A percentile compares a stretch with the other conserved stretches of the same genome.
These are phyloP conservation scores for Chimonanthus salicifolius DNA, from an alignment of 164 flowering plant species.

Conservation along the genomic window DNA sequence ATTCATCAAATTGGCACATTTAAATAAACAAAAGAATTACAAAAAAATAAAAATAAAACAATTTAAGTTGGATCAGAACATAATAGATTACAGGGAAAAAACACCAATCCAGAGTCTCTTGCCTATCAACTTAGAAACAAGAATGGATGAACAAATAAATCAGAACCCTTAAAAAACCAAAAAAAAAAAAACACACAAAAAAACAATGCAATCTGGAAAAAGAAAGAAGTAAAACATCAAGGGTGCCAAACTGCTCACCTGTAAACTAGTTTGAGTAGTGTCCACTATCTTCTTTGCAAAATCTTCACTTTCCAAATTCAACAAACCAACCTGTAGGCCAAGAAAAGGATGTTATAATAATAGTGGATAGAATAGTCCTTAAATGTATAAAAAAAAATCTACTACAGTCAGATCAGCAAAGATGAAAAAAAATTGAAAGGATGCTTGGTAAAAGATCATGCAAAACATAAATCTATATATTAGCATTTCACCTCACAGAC, in stretches of 20 bases:
- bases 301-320: conserved; percentile 87
- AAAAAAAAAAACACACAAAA: not conserved
- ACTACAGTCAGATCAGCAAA: not conserved
- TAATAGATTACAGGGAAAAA: too few species aligned
- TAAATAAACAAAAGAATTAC: too few species aligned
- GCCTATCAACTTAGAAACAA: not conserved
- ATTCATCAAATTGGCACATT: too few species aligned
- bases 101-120: not conserved
- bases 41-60: too few species aligned
- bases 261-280: conserved; percentile 52
- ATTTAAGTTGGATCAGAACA: too few species aligned
- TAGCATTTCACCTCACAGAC: too few species aligned
- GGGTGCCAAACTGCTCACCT: conserved; percentile 37
- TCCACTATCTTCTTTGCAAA: conserved; percentile 62
- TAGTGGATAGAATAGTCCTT: not conserved
- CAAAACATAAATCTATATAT: not conserved
- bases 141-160: not conserved
- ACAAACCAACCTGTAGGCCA: conserved; percentile 63
- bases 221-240: not conserved
- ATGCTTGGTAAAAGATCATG: not conserved
- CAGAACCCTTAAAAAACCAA: too few species aligned
- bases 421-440: not conserved
- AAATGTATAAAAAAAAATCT: not conserved
- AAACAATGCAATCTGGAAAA: not conserved
- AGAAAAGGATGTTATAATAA: not conserved